Evolutionary conservation across 2,329 filamentous ascomycete species (phyloP).

Genomic region (Venturia asperata): DNA sequence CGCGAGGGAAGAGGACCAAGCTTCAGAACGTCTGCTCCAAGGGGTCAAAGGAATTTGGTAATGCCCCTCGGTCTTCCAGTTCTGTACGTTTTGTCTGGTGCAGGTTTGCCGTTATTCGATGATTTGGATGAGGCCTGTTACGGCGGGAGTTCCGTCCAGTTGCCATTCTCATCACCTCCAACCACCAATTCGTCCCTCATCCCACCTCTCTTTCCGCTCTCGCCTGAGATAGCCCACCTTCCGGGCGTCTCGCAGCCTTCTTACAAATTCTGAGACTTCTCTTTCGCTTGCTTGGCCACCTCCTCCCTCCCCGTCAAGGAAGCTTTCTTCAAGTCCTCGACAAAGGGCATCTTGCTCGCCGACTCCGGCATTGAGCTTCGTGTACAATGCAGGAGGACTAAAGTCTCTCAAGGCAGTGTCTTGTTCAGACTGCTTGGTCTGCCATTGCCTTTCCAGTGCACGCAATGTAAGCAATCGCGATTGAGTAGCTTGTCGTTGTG

Average conservation of each 20-base stretch:
- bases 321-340: slow-evolving; percentile 82
- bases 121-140: background rate
- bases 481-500: slow-evolving; percentile 64
- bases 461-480: slow-evolving; percentile 76
- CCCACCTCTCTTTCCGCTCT: slow-evolving; percentile 89
- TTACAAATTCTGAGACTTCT: slow-evolving; percentile 79
- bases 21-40: background rate
- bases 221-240: slow-evolving; percentile 70
- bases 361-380: slow-evolving; percentile 66
- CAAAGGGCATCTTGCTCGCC: slow-evolving; percentile 79
- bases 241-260: slow-evolving; percentile 71
- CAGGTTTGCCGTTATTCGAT: background rate
- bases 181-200: slow-evolving; percentile 88
- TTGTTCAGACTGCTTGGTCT: slow-evolving; percentile 80
- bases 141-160: no score
- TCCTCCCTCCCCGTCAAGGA: slow-evolving; percentile 58
- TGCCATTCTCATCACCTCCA: slow-evolving; percentile 59
- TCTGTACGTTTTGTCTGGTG: background rate
- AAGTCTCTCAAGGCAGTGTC: slow-evolving; percentile 78
- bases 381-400: slow-evolving; percentile 79
- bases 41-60: background rate
- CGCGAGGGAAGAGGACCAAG: background rate
- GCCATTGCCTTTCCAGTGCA: slow-evolving; percentile 87
- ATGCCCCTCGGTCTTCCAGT: background rate
- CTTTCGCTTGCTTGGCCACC: slow-evolving; percentile 59